phyloP scores from a whole-genome alignment of 192 early-diverging fungal genomes.

The Mortierella antarctica region DNA sequence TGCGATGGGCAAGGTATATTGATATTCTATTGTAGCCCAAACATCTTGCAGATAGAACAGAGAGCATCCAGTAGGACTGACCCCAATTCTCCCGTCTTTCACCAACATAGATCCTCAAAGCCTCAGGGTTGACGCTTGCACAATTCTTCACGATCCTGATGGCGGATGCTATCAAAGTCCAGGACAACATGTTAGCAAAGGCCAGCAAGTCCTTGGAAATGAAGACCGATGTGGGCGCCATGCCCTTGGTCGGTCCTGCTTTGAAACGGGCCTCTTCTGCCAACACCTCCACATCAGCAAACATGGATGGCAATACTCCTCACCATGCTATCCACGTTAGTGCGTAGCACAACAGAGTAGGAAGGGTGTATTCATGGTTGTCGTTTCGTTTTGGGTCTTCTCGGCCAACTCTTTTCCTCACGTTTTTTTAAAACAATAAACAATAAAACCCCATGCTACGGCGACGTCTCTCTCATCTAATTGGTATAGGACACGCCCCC shows the following conservation, averaged over 20 bases:
- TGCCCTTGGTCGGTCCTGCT: too few relatives aligned
- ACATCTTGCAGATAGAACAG: not conserved
- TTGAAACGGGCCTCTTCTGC: not conserved
- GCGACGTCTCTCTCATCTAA: not conserved
- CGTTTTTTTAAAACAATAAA: not conserved
- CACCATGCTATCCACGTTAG: not conserved
- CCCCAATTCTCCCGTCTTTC: not conserved
- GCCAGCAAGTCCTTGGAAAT: not conserved
- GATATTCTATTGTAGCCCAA: not conserved
- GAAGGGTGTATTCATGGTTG: too few relatives aligned
- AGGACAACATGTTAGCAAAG: constrained; percentile 12
- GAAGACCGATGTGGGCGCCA: not conserved
- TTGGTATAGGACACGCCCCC: constrained; percentile 31
- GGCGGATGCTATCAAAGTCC: constrained; percentile 23
- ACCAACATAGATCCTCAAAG: constrained; percentile 28
- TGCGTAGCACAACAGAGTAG: not conserved
- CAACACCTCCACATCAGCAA: too few relatives aligned
- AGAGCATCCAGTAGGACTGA: too few relatives aligned
- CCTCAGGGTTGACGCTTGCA: constrained; percentile 19
- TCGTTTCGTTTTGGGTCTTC: not conserved
- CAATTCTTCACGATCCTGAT: constrained; percentile 34
- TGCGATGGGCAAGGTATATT: constrained; percentile 44
- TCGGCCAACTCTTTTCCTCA: not conserved
- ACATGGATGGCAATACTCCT: not conserved
- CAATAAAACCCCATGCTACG: not conserved